Evolutionary conservation across 352 stramenopile species (phyloP), one percentile per base, ranked within the genome.

Genomic region (Phytophthora idaei): DNA sequence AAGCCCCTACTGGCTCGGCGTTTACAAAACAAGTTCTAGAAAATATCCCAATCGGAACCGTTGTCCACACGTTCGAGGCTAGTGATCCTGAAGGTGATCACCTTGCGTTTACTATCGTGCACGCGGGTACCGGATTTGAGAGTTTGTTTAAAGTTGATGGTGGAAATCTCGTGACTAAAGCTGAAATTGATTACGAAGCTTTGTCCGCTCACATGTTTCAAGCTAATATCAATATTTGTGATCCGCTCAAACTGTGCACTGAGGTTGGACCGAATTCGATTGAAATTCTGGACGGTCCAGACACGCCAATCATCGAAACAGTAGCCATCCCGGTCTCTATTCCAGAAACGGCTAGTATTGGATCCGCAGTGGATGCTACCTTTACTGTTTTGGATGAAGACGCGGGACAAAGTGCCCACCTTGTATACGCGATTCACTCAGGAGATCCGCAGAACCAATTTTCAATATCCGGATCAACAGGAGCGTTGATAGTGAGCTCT

Each of bases 341-440:
- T 46, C 28, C 41, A 39, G 68, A 75, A 68, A 57, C 14, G 0
- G 27, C 31, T 31, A 44, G 2, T 29, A 55, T 65, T 44, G 68
- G 68, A 9, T 53, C 42, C 11, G 11, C 53, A 0, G 10, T 90
- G 3, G 76, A 69, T n/a, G 36, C 37, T 25, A 64, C 61, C 0
- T 63, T 83, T 17, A 74, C 62, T 12, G 78, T 81, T 32, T 71
- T 61, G 3, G 81, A 90, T 42, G 67, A 88, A 76, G 81, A 88
- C 14, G 49, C n/a, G 32, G 75, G 71, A 1, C 76, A 90, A 58
- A 76, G 72, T 17, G 34, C 61, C 9, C 49, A 68, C 0, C 69
- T 90, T 1, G 57, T 77, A 3, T 90, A 85, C 59, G 61, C 67
- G 2, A 83, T 90, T 45, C 67, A 57, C 25, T 78, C 75, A 17